Evolutionary conservation across 352 stramenopile species (phyloP).

Genomic region (Phytophthora ohioensis): DNA sequence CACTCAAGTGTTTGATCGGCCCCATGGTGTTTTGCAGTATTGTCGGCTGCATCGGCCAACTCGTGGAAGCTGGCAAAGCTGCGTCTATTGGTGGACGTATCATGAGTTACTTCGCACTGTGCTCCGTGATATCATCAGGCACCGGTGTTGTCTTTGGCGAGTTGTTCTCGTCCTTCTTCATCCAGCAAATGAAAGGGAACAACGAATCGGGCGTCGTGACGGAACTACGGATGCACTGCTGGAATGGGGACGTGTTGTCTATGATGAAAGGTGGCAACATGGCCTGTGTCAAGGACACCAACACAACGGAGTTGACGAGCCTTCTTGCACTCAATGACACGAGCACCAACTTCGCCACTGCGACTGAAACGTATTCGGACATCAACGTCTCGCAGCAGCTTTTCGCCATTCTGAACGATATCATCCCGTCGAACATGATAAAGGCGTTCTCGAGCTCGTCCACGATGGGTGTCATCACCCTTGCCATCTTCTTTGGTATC

Average conservation of each 20-base stretch:
- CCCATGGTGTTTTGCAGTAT: constrained; percentile 81
- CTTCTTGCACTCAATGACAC: constrained; percentile 66
- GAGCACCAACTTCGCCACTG: constrained; percentile 47
- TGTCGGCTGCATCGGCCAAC: constrained; percentile 63
- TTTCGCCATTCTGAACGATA: constrained; percentile 64
- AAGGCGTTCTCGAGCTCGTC: constrained; percentile 56
- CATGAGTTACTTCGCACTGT: constrained; percentile 52
- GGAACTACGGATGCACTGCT: constrained; percentile 55
- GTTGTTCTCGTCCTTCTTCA: constrained; percentile 42
- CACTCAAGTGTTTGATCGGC: constrained; percentile 68
- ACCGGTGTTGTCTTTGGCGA: constrained; percentile 52
- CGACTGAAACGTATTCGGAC: constrained; percentile 30
- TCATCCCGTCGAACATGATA: constrained; percentile 79
- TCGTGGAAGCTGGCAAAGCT: constrained; percentile 60
- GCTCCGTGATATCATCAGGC: constrained; percentile 57
- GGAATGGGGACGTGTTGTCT: constrained; percentile 53
- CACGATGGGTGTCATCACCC: constrained; percentile 75
- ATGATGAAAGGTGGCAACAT: constrained; percentile 43
- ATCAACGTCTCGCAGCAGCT: constrained; percentile 74
- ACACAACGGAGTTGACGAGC: constrained; percentile 29
- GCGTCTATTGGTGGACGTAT: constrained; percentile 62
- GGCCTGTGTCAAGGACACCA: constrained; percentile 43
- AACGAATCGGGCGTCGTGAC: constrained; percentile 21
- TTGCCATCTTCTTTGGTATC: constrained; percentile 76
- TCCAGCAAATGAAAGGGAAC: constrained; percentile 48